Base-by-base conservation (phyloP, 1,139 yeast genomes). In the Pichia sp. region DNA sequence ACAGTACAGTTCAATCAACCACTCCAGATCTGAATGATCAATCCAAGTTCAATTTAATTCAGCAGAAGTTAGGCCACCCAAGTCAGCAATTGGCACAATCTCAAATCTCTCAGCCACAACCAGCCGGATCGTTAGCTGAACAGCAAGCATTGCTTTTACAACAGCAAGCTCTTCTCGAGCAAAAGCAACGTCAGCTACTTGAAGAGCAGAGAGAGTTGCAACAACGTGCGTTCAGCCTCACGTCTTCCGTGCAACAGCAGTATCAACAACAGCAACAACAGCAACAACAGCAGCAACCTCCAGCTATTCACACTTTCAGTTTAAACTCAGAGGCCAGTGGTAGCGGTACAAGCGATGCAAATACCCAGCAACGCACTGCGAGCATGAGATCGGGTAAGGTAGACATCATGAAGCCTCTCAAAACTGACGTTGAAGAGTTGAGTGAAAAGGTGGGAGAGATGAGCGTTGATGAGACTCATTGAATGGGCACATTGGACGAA, bases 371-470 rank as follows among this genome's bases (percentile, higher is more conserved):
- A 41, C 41, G 46, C 13, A 43, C 36, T 18, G 46, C 46, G 16
- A 43, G 46, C 36, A 28, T 43, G 40, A 43, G 39, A 43, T 23
- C 40, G 19, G 19, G 44, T n/a, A 41, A 44, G 19, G n/a, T 43
- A 1, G 46, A 43, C 18, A 43, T 43, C 16, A 43, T 43, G 46
- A 26, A 43, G 16, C 21, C 46, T 36, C 30, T 44, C n/a, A 21
- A 30, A 19, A 31, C 34, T 16, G 46, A 41, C 22, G 51, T 51
- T 37, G 54, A 54, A 44, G 49, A 54, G 39, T 36, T 51, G 13
- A 51, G 51, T 42, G 60, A 60, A 28, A 58, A 62, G 48, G 61
- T 59, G 21, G 66, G 59, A 18, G 62, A 61, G 39, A 16, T 60
- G 8, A 53, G 57, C 21, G 51, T 61, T n/a, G 52, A 53, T 18